phyloP scores from a whole-genome alignment of 2,329 filamentous ascomycete species.

The Aspergillus candidus region DNA sequence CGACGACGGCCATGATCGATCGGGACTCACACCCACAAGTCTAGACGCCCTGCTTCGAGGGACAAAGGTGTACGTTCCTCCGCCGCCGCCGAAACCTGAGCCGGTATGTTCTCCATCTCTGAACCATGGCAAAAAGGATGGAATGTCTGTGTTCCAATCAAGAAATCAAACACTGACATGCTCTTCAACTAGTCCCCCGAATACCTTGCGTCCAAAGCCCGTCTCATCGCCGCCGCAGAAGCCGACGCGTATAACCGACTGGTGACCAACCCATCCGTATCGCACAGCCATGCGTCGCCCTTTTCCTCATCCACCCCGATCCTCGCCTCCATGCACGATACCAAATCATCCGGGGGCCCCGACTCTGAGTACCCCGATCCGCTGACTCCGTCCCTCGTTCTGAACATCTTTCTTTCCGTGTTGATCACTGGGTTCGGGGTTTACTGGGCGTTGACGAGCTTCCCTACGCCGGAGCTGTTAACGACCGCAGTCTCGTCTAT shows the following conservation, averaged over 20 bases:
- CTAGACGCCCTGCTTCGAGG: constrained; percentile 68
- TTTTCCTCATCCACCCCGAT: constrained; percentile 52
- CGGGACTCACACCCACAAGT: constrained; percentile 27
- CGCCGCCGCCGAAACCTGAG: constrained; percentile 71
- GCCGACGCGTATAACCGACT: constrained; percentile 66
- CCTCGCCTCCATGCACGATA: constrained; percentile 44
- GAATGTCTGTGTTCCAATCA: background rate
- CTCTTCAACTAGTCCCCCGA: constrained; percentile 53
- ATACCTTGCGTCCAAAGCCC: constrained; percentile 82
- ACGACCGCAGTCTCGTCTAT: constrained; percentile 13
- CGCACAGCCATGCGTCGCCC: constrained; percentile 44
- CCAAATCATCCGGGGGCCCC: constrained; percentile 26
- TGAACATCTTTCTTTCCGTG: constrained; percentile 86
- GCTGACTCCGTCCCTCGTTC: constrained; percentile 55
- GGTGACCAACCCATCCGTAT: constrained; percentile 56
- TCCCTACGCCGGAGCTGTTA: constrained; percentile 30
- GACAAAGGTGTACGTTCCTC: constrained; percentile 66
- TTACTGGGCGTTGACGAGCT: constrained; percentile 39
- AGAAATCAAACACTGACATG: background rate
- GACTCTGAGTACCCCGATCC: constrained; percentile 38
- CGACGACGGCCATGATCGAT: background rate
- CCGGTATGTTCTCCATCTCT: constrained; percentile 50
- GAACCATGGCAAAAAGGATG: background rate
- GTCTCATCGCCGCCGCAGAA: constrained; percentile 77
- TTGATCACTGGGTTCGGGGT: constrained; percentile 55